Evolutionary conservation across 2,329 filamentous ascomycete species (phyloP).

Genomic region (Fusarium brevicatenulatum): DNA sequence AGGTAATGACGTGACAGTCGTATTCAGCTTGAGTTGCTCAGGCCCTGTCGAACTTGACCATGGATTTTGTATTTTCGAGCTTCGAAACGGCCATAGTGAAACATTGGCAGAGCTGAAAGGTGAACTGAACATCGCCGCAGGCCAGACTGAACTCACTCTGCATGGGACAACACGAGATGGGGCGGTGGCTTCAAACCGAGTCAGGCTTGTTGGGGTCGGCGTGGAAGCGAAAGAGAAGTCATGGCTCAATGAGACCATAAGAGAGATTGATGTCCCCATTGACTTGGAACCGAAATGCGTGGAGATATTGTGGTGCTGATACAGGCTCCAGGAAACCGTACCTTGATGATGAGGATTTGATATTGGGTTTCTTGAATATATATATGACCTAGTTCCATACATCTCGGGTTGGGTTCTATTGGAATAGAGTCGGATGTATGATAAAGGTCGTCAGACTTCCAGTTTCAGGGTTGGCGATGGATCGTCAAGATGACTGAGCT

Average conservation of each 20-base stretch:
- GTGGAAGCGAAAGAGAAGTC: slow-evolving; percentile 37
- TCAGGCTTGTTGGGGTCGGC: slow-evolving; percentile 41
- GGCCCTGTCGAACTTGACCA: slow-evolving; percentile 48
- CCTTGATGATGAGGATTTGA: neutral
- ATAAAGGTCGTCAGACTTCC: neutral
- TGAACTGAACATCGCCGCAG: slow-evolving; percentile 43
- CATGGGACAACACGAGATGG: slow-evolving; percentile 33
- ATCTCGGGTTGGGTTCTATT: neutral
- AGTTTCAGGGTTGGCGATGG: neutral
- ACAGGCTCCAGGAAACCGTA: neutral
- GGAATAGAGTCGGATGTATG: neutral
- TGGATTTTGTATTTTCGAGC: slow-evolving; percentile 47
- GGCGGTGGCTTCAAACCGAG: slow-evolving; percentile 28
- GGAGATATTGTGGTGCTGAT: slow-evolving; percentile 16
- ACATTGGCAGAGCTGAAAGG: slow-evolving; percentile 45
- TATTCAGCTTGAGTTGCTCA: slow-evolving; percentile 44
- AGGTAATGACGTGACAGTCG: slow-evolving; percentile 27
- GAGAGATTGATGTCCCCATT: slow-evolving; percentile 41
- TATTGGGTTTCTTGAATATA: neutral
- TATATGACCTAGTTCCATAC: neutral
- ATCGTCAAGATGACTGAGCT: neutral
- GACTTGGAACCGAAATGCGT: slow-evolving; percentile 24
- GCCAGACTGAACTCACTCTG: slow-evolving; percentile 45
- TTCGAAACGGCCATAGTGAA: slow-evolving; percentile 43
- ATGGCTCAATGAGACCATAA: slow-evolving; percentile 46